Conservation (phyloP, 2,329 filamentous ascomycete genomes). For the Talaromyces albobiverticillius region DNA sequence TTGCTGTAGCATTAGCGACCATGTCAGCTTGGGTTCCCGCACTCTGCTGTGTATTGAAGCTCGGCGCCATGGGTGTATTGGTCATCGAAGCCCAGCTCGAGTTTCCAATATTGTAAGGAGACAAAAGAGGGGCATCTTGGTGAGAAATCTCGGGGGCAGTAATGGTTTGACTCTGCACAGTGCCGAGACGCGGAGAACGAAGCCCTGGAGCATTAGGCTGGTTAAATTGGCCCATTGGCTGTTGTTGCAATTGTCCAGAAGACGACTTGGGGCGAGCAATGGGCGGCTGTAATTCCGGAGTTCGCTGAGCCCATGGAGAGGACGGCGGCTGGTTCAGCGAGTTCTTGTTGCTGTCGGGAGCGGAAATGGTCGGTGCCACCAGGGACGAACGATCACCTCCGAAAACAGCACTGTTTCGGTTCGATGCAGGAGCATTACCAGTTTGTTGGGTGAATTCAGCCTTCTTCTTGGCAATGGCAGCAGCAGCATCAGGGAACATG, state of each 20-base stretch:
- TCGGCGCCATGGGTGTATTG: slow-evolving; percentile 92
- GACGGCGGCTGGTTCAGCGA: slow-evolving; percentile 63
- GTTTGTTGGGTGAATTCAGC: slow-evolving; percentile 96
- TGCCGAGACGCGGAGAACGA: slow-evolving; percentile 73
- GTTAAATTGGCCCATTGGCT: slow-evolving; percentile 88
- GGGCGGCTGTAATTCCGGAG: slow-evolving; percentile 48
- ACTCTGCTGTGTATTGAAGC: slow-evolving; percentile 63
- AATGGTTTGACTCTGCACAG: slow-evolving; percentile 81
- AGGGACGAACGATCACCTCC: slow-evolving; percentile 70
- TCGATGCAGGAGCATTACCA: slow-evolving; percentile 82
- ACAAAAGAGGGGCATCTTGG: slow-evolving; percentile 78
- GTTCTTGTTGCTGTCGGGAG: slow-evolving; percentile 61
- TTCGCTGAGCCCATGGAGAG: slow-evolving; percentile 73
- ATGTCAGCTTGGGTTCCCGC: slow-evolving; percentile 80
- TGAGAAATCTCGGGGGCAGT: slow-evolving; percentile 64
- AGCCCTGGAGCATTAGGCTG: slow-evolving; percentile 75
- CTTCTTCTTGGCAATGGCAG: slow-evolving; percentile 97
- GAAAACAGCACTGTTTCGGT: slow-evolving; percentile 82
- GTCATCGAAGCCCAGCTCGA: slow-evolving; percentile 99
- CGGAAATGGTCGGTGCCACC: slow-evolving; percentile 70
- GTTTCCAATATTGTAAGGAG: slow-evolving; percentile 71
- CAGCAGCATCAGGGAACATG: slow-evolving; percentile 98
- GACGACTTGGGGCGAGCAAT: slow-evolving; percentile 72
- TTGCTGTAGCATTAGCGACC: slow-evolving; percentile 97
- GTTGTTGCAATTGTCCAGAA: slow-evolving; percentile 56